Evolutionary conservation across 2,329 filamentous ascomycete genomes (phyloP), one percentile per base, ranked within the genome.

Genomic region (Colletotrichum brevisporum): DNA sequence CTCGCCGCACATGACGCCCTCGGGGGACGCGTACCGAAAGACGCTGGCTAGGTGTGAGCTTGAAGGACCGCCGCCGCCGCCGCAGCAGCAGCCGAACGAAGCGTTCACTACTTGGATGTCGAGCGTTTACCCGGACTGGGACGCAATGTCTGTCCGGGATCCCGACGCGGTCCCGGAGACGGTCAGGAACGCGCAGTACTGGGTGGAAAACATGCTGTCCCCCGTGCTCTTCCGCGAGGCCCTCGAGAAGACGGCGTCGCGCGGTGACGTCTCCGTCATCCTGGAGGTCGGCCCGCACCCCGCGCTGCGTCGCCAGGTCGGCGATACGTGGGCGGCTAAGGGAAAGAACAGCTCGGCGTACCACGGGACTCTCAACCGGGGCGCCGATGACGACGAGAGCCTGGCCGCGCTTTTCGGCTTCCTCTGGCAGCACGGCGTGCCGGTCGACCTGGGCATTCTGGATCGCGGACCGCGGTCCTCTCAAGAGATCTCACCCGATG

Each of bases 231-330:
- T 79, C 67, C 39, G 52, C 3, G 61, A 73, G 4, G 74, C 74
- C 48, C 69, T 18, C 16, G 63, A 56, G 50, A 69, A 8, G 62
- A 18, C 36, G 9, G 41, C 47, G 6, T 47, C 74, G 71, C 74
- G 5, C 15, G 66, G 9, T 56, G 62, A 1, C 41, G 48, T 13
- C 21, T 41, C 53, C 9, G 18, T 50, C 27, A 41, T 16, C 27
- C 12, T 61, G 74, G 79, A 82, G 31, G 48, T 82, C 9, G 78
- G 79, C 0, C 79, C 80, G 1, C 79, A 81, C 48, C 76, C 82
- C 0, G 81, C 82, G 0, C 77, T 86, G 1, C 78, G 80, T 51
- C 79, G 79, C 0, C 84, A 83, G 0, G 70, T 78, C 0, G 74
- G 70, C 3, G 77, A 84, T 54, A 81, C 60, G 9, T 63, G 13